phyloP scores from a whole-genome alignment of 371 early-diverging fungal species.

The Syncephalastrum monosporum region DNA sequence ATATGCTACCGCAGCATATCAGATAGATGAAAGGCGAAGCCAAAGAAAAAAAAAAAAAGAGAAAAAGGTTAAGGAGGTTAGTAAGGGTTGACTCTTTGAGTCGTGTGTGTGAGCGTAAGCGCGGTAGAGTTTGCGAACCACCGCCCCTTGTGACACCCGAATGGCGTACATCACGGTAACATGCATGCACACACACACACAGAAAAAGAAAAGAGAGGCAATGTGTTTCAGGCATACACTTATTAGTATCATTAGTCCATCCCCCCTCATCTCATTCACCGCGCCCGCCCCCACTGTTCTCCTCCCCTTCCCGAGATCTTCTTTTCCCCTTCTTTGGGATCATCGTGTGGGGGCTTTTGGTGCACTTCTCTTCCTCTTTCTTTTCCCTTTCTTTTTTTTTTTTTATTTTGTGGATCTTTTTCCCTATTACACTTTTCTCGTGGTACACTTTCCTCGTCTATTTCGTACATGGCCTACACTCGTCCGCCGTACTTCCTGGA shows the following conservation, averaged over 20 bases:
- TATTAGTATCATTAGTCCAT: too few relatives aligned
- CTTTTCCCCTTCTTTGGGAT: constrained; percentile 1
- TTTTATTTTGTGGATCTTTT: neutral
- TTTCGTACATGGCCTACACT: too few relatives aligned
- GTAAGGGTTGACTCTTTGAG: too few relatives aligned
- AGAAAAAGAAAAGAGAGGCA: neutral
- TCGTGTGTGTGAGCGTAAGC: neutral
- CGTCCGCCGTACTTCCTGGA: too few relatives aligned
- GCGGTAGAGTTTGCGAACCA: neutral
- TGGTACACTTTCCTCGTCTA: too few relatives aligned
- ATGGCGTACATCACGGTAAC: neutral
- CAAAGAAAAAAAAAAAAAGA: too few relatives aligned
- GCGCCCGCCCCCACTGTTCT: too few relatives aligned
- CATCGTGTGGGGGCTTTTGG: neutral
- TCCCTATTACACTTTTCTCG: neutral
- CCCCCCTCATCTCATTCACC: too few relatives aligned
- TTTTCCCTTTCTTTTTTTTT: neutral
- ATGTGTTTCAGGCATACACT: neutral
- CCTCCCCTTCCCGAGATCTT: too few relatives aligned
- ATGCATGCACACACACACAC: constrained; percentile 1
- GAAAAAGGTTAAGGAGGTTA: too few relatives aligned
- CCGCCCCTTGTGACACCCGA: neutral
- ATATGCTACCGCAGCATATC: too few relatives aligned
- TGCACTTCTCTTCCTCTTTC: neutral
- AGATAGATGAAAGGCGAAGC: too few relatives aligned